These are phyloP conservation scores for Trichoderma breve DNA, from an alignment of 2,329 filamentous ascomycete genomes.

Conservation along the genomic window DNA sequence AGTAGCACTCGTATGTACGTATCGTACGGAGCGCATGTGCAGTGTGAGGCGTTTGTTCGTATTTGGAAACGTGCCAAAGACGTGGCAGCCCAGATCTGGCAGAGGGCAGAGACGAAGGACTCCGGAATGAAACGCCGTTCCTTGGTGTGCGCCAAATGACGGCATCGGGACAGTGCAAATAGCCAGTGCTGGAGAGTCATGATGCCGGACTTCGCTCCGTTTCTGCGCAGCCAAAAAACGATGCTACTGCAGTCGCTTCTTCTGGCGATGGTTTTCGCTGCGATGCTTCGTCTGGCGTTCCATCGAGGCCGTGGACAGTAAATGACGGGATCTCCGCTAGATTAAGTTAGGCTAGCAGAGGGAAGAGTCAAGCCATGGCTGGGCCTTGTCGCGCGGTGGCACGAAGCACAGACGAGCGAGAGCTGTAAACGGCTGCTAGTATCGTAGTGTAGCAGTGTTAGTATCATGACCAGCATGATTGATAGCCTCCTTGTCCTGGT, in stretches of 20 bases:
- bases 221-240: neutral
- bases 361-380: neutral
- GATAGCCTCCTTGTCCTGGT: neutral
- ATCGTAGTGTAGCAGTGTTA: neutral
- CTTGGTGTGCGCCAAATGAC: constrained; percentile 1
- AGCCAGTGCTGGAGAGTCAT: neutral
- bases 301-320: neutral
- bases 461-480: constrained; percentile 1
- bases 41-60: constrained; percentile 17
- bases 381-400: neutral
- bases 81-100: constrained; percentile 20
- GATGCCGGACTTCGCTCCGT: constrained; percentile 10
- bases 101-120: constrained; percentile 1
- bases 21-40: constrained; percentile 14
- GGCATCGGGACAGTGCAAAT: neutral
- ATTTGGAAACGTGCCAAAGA: constrained; percentile 14
- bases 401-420: neutral
- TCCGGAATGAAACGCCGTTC: constrained; percentile 1
- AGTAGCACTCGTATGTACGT: neutral
- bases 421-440: neutral
- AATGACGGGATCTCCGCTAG: constrained; percentile 10
- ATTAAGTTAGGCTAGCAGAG: constrained; percentile 4
- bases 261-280: neutral
- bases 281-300: constrained; percentile 4
- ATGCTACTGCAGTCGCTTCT: constrained; percentile 10